Conservation (phyloP, 257 asterid genomes). For the Gentiana dahurica region DNA sequence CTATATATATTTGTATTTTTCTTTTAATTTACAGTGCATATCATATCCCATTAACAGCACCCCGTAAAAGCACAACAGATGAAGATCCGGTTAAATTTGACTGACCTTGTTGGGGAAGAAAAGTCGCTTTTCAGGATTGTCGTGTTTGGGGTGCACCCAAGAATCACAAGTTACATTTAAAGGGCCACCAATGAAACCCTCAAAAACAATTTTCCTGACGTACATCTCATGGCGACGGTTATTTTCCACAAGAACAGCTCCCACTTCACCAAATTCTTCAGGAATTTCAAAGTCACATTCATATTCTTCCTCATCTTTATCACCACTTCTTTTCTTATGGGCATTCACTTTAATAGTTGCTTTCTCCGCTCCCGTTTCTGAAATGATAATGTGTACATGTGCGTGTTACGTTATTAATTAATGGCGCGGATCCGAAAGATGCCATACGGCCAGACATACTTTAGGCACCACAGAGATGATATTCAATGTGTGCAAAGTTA, state of each 20-base stretch:
- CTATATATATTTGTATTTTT: too few species aligned
- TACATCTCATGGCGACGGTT: slow-evolving; percentile 50
- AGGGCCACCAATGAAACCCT: slow-evolving; percentile 21
- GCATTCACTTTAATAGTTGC: slow-evolving; percentile 28
- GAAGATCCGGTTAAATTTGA: background rate
- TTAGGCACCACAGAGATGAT: too few species aligned
- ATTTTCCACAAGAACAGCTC: slow-evolving; percentile 51
- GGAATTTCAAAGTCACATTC: slow-evolving; percentile 30
- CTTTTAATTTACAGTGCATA: too few species aligned
- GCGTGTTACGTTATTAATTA: too few species aligned
- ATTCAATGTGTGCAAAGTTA: too few species aligned
- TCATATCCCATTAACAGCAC: too few species aligned
- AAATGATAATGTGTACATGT: background rate
- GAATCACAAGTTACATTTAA: slow-evolving; percentile 34
- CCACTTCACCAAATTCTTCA: slow-evolving; percentile 45
- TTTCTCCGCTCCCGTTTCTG: slow-evolving; percentile 41
- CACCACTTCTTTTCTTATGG: background rate
- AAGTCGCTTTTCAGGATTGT: slow-evolving; percentile 25
- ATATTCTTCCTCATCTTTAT: slow-evolving; percentile 16
- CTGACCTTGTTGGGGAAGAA: slow-evolving; percentile 57
- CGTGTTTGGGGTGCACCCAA: slow-evolving; percentile 52
- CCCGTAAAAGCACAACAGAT: too few species aligned
- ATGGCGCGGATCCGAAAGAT: too few species aligned
- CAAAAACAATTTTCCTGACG: slow-evolving; percentile 27
- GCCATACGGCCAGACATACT: too few species aligned